These are phyloP conservation scores for Aspergillus piperis DNA, from an alignment of 2,329 filamentous ascomycete species.

Conservation along the genomic window DNA sequence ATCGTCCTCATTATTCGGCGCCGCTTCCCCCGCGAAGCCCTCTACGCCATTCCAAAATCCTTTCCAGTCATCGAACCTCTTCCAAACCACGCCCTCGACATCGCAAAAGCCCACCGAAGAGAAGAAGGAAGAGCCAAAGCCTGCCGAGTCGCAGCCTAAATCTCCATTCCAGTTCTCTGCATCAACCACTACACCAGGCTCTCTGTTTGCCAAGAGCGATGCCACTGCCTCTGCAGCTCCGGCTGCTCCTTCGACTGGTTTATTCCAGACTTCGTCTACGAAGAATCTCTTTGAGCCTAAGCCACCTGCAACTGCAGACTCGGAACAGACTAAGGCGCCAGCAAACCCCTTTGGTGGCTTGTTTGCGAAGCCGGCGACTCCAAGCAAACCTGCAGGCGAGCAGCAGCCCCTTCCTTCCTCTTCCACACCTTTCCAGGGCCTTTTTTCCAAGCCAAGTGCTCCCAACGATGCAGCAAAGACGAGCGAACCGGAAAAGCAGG, in stretches of 20 bases:
- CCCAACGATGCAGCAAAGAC: conserved; percentile 15
- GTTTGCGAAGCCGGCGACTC: conserved; percentile 21
- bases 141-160: conserved; percentile 16
- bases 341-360: conserved; percentile 26
- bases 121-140: conserved; percentile 17
- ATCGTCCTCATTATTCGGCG: conserved; percentile 23
- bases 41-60: conserved; percentile 23
- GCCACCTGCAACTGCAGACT: conserved; percentile 14
- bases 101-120: conserved; percentile 16
- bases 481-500: conserved; percentile 13
- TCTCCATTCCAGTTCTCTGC: conserved; percentile 19
- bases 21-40: conserved; percentile 18
- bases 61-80: conserved; percentile 27
- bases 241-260: conserved; percentile 12
- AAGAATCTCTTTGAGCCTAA: conserved; percentile 29
- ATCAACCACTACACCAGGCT: neutral
- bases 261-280: conserved; percentile 23
- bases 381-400: conserved; percentile 17
- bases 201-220: conserved; percentile 24
- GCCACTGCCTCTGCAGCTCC: conserved; percentile 14
- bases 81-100: conserved; percentile 16
- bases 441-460: conserved; percentile 22
- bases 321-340: conserved; percentile 18
- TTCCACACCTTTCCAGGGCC: conserved; percentile 12
- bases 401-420: conserved; percentile 18